Conservation (phyloP, 1,284 basidiomycete species). For the Chalciporus sp. region DNA sequence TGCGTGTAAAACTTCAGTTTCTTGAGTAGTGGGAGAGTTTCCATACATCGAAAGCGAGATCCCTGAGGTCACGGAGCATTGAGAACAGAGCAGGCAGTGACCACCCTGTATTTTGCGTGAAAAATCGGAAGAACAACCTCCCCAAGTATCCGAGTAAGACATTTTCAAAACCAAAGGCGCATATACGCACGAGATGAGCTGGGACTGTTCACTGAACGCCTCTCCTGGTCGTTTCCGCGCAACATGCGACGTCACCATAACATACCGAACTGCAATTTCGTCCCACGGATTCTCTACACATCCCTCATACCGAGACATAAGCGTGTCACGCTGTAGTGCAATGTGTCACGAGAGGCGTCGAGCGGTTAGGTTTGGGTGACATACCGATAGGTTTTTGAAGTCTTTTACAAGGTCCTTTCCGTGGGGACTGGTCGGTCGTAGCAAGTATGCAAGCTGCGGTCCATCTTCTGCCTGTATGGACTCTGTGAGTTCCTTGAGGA, state of each 20-base stretch:
- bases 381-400: slow-evolving; percentile 66
- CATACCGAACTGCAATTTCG: slow-evolving; percentile 79
- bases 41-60: slow-evolving; percentile 74
- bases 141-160: not conserved
- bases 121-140: slow-evolving; percentile 77
- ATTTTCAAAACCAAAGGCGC: not conserved
- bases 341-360: not conserved
- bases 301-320: slow-evolving; percentile 60
- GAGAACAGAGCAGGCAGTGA: slow-evolving; percentile 79
- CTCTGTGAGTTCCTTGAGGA: slow-evolving; percentile 60
- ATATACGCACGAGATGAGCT: slow-evolving; percentile 59
- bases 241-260: slow-evolving; percentile 68
- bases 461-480: slow-evolving; percentile 67
- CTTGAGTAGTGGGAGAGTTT: not conserved
- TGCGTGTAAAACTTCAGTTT: not conserved
- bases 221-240: slow-evolving; percentile 65
- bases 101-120: slow-evolving; percentile 80
- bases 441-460: slow-evolving; percentile 65
- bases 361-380: slow-evolving; percentile 19
- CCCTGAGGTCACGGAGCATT: slow-evolving; percentile 76
- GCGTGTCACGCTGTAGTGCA: slow-evolving; percentile 43
- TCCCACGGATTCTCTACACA: slow-evolving; percentile 76
- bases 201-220: slow-evolving; percentile 76
- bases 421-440: slow-evolving; percentile 72
- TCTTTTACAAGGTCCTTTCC: slow-evolving; percentile 73